A percentile compares a stretch with the other conserved stretches of the same genome.
phyloP scores from a whole-genome alignment of 352 stramenopile genomes.

The Blastocystis sp. region DNA sequence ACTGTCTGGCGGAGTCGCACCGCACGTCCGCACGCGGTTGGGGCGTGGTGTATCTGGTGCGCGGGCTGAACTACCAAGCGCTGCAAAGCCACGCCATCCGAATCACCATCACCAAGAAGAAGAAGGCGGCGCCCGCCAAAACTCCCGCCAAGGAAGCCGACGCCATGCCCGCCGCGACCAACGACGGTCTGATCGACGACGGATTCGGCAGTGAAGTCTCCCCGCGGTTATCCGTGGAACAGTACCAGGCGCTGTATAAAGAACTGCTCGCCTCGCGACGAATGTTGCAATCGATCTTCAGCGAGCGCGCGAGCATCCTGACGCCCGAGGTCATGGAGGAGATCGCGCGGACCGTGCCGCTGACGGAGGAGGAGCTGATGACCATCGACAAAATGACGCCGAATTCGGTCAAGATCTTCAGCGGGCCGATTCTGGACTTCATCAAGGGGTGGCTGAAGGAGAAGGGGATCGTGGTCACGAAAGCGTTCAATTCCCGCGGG shows the following conservation, averaged over 20 bases:
- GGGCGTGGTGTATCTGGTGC: background rate
- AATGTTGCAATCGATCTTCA: constrained; percentile 14
- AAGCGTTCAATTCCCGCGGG: constrained; percentile 29
- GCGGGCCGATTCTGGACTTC: constrained; percentile 9
- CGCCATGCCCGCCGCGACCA: background rate
- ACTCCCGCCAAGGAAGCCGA: background rate
- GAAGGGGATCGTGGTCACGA: constrained; percentile 24
- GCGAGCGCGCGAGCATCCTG: background rate
- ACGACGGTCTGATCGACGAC: constrained; percentile 17
- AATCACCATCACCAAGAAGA: background rate
- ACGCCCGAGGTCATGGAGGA: constrained; percentile 22
- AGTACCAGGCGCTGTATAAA: background rate
- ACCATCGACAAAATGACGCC: constrained; percentile 54
- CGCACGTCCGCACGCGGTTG: background rate
- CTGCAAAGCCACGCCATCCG: background rate
- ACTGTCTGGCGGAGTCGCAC: constrained; percentile 20
- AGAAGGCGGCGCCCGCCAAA: background rate
- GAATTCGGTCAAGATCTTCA: constrained; percentile 8
- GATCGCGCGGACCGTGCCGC: constrained; percentile 38
- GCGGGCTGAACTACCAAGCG: background rate
- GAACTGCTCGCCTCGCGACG: background rate
- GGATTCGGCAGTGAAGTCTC: background rate
- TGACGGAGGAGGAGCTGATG: constrained; percentile 49
- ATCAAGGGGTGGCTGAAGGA: background rate
- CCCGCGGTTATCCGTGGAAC: background rate